A percentile compares a stretch with the other conserved stretches of the same genome.
Evolutionary conservation across 2,329 filamentous ascomycete species (phyloP).

Genomic region (Parascedosporium putredinis): DNA sequence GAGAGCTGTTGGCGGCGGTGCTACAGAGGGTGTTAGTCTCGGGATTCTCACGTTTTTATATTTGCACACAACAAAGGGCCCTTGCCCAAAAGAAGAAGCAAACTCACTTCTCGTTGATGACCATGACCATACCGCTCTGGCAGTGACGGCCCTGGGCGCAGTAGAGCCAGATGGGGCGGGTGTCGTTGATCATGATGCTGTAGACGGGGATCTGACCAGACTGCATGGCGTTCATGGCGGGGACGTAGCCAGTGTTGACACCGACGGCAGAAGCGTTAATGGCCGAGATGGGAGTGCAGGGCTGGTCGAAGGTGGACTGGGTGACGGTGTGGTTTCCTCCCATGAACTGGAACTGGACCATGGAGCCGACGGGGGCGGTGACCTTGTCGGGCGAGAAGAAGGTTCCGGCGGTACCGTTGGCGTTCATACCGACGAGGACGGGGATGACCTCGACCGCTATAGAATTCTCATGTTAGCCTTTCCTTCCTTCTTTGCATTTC

Average conservation of each 20-base stretch:
- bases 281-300: conserved; percentile 43
- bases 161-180: conserved; percentile 68
- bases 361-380: conserved; percentile 52
- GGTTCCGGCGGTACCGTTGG: conserved; percentile 39
- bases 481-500: neutral
- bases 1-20: conserved; percentile 38
- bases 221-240: conserved; percentile 41
- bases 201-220: conserved; percentile 52
- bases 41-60: neutral
- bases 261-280: conserved; percentile 42
- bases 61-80: neutral
- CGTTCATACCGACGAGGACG: conserved; percentile 49
- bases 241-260: conserved; percentile 60
- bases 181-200: conserved; percentile 58
- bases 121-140: conserved; percentile 63
- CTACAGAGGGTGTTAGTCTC: conserved; percentile 17
- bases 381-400: conserved; percentile 58
- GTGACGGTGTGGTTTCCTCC: conserved; percentile 68
- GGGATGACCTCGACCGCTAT: conserved; percentile 9
- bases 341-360: conserved; percentile 58
- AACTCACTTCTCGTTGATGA: conserved; percentile 63
- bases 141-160: conserved; percentile 68
- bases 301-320: conserved; percentile 60
- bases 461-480: conserved; percentile 8
- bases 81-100: neutral